A percentile compares a stretch with the other conserved stretches of the same genome.
Evolutionary conservation across 164 flowering plant species (phyloP).

Genomic region (Malania oleifera): DNA sequence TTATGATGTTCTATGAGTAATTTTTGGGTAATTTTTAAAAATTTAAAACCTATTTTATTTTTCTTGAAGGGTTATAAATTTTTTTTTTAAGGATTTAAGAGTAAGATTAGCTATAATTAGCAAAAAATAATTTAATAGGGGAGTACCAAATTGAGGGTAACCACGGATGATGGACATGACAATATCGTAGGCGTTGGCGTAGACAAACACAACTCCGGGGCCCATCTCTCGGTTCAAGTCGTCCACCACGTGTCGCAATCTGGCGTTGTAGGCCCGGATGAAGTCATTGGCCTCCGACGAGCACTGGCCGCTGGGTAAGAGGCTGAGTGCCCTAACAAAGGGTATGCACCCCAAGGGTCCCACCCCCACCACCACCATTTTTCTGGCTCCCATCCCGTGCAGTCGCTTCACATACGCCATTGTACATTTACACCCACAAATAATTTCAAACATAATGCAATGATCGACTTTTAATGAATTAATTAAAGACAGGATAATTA

Average conservation of each 20-base stretch:
- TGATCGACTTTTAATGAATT: no score
- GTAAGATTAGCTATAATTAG: no score
- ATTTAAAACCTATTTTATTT: no score
- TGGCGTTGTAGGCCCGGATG: slow-evolving; percentile 41
- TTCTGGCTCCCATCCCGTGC: slow-evolving; percentile 49
- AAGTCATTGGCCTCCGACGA: slow-evolving; percentile 32
- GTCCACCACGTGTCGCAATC: slow-evolving; percentile 21
- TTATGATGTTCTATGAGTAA: no score
- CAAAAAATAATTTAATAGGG: no score
- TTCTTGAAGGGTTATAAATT: no score
- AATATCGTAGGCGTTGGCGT: slow-evolving; percentile 49
- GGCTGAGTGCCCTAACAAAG: slow-evolving; percentile 43
- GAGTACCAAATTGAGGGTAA: slow-evolving; percentile 31
- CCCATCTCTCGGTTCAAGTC: slow-evolving; percentile 38
- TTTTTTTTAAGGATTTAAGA: no score
- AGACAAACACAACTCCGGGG: slow-evolving; percentile 39
- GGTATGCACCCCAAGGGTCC: slow-evolving; percentile 85
- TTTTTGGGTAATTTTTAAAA: no score
- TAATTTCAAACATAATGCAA: no score
- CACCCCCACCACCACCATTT: slow-evolving; percentile 45
- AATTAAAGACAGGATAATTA: no score
- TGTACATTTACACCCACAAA: no score
- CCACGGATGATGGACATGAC: slow-evolving; percentile 31
- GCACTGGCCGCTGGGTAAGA: slow-evolving; percentile 37
- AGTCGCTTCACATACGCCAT: no score